Percentiles rank a stretch among this genome's conserved stretches.
phyloP scores from a whole-genome alignment of 2,329 filamentous ascomycete genomes.

The Exophiala dermatitidis region DNA sequence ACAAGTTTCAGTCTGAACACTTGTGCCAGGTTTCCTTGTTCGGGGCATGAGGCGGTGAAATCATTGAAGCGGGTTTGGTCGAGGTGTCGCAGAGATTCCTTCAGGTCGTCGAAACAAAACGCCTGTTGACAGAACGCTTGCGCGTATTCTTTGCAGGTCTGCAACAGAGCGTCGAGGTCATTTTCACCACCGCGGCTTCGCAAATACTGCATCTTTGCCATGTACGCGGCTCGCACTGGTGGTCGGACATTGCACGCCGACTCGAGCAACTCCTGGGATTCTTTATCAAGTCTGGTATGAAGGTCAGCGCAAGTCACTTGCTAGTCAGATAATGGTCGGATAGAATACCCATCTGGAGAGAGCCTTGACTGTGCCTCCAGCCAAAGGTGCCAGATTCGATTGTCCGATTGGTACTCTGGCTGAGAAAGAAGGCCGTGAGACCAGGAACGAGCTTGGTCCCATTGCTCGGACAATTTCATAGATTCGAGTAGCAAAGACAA shows the following conservation, averaged over 20 bases:
- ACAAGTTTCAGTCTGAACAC: conserved; percentile 20
- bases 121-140: conserved; percentile 37
- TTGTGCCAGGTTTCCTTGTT: conserved; percentile 20
- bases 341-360: conserved; percentile 11
- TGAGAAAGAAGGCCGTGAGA: conserved; percentile 33
- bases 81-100: conserved; percentile 21
- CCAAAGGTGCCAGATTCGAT: conserved; percentile 41
- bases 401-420: conserved; percentile 39
- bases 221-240: conserved; percentile 12
- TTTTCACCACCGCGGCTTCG: conserved; percentile 29
- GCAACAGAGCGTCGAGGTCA: conserved; percentile 32
- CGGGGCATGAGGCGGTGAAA: conserved; percentile 30
- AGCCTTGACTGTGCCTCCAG: conserved; percentile 31
- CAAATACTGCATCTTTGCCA: conserved; percentile 15
- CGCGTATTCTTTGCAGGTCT: conserved; percentile 37
- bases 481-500: conserved; percentile 33
- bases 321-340: background rate
- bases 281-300: background rate
- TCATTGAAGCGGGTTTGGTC: conserved; percentile 11
- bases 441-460: conserved; percentile 35
- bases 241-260: conserved; percentile 8
- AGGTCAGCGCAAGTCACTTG: background rate
- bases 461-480: conserved; percentile 34
- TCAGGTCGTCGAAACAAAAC: conserved; percentile 42
- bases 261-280: conserved; percentile 10